phyloP scores from a whole-genome alignment of 768 basidiomycete genomes.

The Kwoniella dendrophila region DNA sequence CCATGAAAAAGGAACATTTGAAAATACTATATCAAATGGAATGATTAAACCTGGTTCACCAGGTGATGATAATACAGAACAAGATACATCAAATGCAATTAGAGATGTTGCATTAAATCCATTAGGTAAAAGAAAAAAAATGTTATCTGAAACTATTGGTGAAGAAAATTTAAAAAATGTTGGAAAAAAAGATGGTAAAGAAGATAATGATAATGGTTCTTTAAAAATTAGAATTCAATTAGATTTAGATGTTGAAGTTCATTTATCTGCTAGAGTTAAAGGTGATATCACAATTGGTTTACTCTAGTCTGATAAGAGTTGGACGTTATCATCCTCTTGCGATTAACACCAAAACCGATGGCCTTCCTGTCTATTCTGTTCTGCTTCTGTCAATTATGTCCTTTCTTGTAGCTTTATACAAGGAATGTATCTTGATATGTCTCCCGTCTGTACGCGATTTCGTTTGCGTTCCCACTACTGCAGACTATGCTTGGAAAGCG shows the following conservation, averaged over 20 bases:
- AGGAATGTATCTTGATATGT: too few species aligned
- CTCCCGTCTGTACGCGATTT: too few species aligned
- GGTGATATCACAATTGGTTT: slow-evolving; percentile 26
- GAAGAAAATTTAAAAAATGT: slow-evolving; percentile 9
- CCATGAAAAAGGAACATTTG: slow-evolving; percentile 1
- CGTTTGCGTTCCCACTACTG: too few species aligned
- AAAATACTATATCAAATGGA: slow-evolving; percentile 7
- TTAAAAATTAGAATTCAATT: slow-evolving; percentile 18
- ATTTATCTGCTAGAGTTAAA: slow-evolving; percentile 17
- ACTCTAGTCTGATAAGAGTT: slow-evolving; percentile 3
- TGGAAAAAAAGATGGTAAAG: slow-evolving; percentile 16
- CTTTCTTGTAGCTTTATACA: too few species aligned
- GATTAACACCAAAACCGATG: too few species aligned
- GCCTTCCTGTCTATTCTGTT: too few species aligned
- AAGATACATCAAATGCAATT: slow-evolving; percentile 1
- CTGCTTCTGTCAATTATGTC: too few species aligned
- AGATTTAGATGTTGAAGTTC: slow-evolving; percentile 23
- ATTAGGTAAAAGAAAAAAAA: slow-evolving; percentile 16
- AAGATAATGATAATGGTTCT: slow-evolving; percentile 8
- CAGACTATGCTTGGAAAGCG: too few species aligned
- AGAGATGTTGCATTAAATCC: slow-evolving; percentile 16
- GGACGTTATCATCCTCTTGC: not conserved
- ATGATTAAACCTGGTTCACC: slow-evolving; percentile 14
- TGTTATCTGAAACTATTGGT: slow-evolving; percentile 14
- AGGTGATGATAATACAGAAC: too few species aligned